phyloP scores from a whole-genome alignment of 495 filamentous ascomycete genomes.

The Amorphotheca resinae region DNA sequence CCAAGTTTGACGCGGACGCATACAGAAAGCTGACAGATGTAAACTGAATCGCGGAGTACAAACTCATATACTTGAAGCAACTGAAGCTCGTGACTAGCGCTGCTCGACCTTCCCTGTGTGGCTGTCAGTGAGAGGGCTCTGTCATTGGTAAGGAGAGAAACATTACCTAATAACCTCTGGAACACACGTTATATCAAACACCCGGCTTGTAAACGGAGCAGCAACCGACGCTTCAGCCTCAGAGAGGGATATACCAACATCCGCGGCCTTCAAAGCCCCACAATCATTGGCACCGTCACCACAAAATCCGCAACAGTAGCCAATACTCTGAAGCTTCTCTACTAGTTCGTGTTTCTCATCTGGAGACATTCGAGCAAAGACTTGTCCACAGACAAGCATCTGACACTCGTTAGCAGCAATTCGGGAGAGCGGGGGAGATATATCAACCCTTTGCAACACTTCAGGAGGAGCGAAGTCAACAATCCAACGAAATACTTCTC shows the following conservation, averaged over 20 bases:
- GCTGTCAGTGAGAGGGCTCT: background rate
- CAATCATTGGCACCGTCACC: slow-evolving; percentile 98
- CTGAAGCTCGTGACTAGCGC: slow-evolving; percentile 95
- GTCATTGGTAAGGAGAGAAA: slow-evolving; percentile 5
- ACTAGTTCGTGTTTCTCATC: slow-evolving; percentile 98
- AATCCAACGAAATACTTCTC: slow-evolving; percentile 94
- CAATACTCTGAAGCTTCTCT: slow-evolving; percentile 91
- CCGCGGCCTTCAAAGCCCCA: slow-evolving; percentile 91
- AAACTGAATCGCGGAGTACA: slow-evolving; percentile 99
- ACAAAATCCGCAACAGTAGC: slow-evolving; percentile 93
- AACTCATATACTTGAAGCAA: slow-evolving; percentile 99
- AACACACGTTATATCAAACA: slow-evolving; percentile 96
- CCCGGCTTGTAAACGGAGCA: slow-evolving; percentile 88
- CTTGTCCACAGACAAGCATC: slow-evolving; percentile 84
- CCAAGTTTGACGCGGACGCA: slow-evolving; percentile 86
- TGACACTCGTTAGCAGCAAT: slow-evolving; percentile 22
- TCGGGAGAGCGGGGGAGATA: background rate
- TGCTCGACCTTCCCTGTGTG: slow-evolving; percentile 70
- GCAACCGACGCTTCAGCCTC: slow-evolving; percentile 97
- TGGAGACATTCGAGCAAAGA: slow-evolving; percentile 97
- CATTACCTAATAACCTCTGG: slow-evolving; percentile 76
- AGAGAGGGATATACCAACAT: slow-evolving; percentile 96
- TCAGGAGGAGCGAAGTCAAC: slow-evolving; percentile 63
- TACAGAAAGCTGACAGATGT: slow-evolving; percentile 98
- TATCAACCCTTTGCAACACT: slow-evolving; percentile 40